Evolutionary conservation across 768 basidiomycete species (phyloP), one percentile per base, ranked within the genome.

Genomic region (Leucosporidium scottii): DNA sequence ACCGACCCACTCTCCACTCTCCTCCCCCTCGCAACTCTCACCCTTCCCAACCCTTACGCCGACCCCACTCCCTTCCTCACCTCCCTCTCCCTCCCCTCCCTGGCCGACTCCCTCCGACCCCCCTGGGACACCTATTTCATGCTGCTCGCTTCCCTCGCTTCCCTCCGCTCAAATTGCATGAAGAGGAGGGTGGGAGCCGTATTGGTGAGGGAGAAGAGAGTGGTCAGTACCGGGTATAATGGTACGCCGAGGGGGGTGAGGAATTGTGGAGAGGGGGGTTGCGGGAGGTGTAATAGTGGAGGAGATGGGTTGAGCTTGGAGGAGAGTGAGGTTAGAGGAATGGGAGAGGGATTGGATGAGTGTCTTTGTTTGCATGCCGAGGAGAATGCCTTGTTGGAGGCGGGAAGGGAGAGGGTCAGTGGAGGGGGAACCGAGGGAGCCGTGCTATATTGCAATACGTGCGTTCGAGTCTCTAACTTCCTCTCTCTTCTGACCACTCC

Each of bases 401-500:
- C 92, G 2, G 94, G 96, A 23, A 80, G 91, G 65, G 96, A 97
- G 67, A 82, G 96, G 57, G 84, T 94, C n/a, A 89, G 89, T 8
- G 75, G 73, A 4, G 81, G 80, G 2, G 76, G 57, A 79, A 81
- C 60, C 85, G 54, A 47, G 27, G 62, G 86, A 59, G 85, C 90
- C 3, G 88, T 90, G n/a, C 77, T 99, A 20, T 99, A 98, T 77
- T 99, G 96, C 83, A 99, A 99, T 76, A 99, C 96, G 93, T 97
- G 67, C 72, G 89, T n/a, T 78, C 31, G 36, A 56, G 23, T 18
- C 15, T 55, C 13, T 21, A 51, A 36, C 58, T 61, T 31, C 39
- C 39, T 27, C 25, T 54, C 27, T 25, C 13, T 27, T 36, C 12
- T 18, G n/a, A n/a, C n/a, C n/a, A n/a, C n/a, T n/a, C n/a, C 36